Conservation (phyloP, 257 asterid species). For the Datura wrightii region DNA sequence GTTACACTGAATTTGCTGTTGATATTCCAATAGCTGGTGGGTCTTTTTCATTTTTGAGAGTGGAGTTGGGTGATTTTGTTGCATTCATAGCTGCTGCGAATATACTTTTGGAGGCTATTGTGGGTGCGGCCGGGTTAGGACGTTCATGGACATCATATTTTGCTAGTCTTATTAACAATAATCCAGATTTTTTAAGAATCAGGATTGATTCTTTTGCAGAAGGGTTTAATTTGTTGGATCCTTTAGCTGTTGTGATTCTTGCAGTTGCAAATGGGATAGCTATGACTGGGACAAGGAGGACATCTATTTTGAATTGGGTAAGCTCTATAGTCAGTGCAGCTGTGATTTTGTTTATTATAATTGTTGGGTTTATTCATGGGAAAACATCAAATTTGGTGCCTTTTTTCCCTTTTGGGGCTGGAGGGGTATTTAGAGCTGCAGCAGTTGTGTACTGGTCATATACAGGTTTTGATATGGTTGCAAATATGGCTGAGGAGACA, state of each 20-base stretch:
- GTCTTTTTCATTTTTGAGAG: constrained; percentile 80
- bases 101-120: constrained; percentile 78
- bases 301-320: constrained; percentile 72
- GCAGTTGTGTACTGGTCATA: constrained; percentile 97
- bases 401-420: constrained; percentile 73
- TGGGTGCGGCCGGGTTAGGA: constrained; percentile 95
- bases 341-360: constrained; percentile 72
- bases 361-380: constrained; percentile 74
- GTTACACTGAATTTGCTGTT: constrained; percentile 91
- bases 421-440: constrained; percentile 80
- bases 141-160: constrained; percentile 93
- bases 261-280: constrained; percentile 70
- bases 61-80: constrained; percentile 90
- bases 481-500: constrained; percentile 97
- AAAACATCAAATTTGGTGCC: constrained; percentile 67
- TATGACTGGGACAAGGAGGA: constrained; percentile 67
- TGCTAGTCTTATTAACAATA: constrained; percentile 58
- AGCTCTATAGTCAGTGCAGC: constrained; percentile 60
- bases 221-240: constrained; percentile 87
- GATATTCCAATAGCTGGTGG: constrained; percentile 96
- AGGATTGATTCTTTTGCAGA: constrained; percentile 63
- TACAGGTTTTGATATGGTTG: constrained; percentile 94
- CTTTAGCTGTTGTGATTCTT: constrained; percentile 70
- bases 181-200: constrained; percentile 70
- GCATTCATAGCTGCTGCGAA: constrained; percentile 94